A percentile compares a stretch with the other conserved stretches of the same genome.
Conservation (phyloP, 768 basidiomycete genomes). For the Rhodotorula diobovata region DNA sequence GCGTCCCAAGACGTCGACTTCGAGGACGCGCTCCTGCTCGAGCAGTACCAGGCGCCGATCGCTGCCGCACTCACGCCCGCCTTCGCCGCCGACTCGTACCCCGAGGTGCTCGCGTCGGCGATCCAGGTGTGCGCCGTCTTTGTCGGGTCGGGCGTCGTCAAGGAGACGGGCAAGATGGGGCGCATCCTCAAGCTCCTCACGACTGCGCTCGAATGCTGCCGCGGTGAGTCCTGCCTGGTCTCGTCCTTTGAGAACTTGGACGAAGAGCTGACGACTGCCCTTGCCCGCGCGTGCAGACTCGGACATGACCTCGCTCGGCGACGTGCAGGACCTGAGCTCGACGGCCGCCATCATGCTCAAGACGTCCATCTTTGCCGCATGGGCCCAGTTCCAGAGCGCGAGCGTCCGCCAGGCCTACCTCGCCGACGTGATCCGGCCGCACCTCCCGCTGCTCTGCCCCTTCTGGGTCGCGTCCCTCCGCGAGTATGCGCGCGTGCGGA, state of each 20-base stretch:
- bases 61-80: constrained; percentile 95
- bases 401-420: constrained; percentile 70
- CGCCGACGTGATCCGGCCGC: constrained; percentile 71
- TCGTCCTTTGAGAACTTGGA: background rate
- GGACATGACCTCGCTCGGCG: constrained; percentile 77
- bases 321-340: constrained; percentile 77
- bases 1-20: constrained; percentile 85
- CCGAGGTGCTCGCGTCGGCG: constrained; percentile 87
- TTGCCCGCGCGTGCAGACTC: constrained; percentile 55
- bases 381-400: constrained; percentile 86
- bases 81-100: constrained; percentile 89
- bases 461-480: constrained; percentile 84
- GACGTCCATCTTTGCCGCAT: constrained; percentile 85
- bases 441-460: constrained; percentile 65
- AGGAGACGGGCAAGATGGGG: constrained; percentile 85
- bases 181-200: constrained; percentile 85
- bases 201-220: constrained; percentile 79
- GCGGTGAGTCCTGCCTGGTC: constrained; percentile 54
- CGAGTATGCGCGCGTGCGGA: constrained; percentile 85
- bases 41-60: constrained; percentile 97
- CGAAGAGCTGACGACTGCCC: too few relatives aligned
- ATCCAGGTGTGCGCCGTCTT: constrained; percentile 91
- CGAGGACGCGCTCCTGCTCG: constrained; percentile 78
- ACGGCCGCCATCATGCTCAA: constrained; percentile 93
- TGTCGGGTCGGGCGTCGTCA: constrained; percentile 89